Conservation (phyloP, 306 rosid species). For the Phaseolus lunatus region DNA sequence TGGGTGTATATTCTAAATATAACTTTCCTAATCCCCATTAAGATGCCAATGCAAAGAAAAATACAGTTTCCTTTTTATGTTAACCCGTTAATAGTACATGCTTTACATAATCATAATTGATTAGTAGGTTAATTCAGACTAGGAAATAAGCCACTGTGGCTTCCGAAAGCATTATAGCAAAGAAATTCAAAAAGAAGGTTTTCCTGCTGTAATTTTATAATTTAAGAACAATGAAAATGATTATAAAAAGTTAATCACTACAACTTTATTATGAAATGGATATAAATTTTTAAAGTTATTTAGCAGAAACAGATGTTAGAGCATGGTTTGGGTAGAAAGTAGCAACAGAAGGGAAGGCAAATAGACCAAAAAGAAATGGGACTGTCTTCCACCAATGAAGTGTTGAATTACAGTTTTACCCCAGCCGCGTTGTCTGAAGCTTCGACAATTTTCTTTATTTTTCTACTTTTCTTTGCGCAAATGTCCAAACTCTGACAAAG, state of each 20-base stretch:
- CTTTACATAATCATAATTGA: background rate
- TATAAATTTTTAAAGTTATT: background rate
- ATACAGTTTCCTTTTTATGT: background rate
- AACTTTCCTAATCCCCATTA: background rate
- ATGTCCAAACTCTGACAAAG: conserved; percentile 20
- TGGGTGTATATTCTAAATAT: background rate
- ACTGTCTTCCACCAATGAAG: background rate
- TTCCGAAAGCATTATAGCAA: background rate
- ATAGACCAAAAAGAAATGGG: background rate
- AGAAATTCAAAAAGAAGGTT: background rate
- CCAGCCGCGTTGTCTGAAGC: background rate
- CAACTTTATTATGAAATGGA: background rate
- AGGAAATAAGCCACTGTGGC: background rate
- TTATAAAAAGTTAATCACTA: background rate
- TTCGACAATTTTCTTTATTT: background rate
- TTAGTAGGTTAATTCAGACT: background rate
- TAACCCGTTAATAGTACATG: background rate
- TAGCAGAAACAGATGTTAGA: background rate
- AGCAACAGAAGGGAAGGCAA: background rate
- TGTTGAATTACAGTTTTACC: conserved; percentile 17
- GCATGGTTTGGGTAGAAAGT: background rate
- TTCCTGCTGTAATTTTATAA: background rate
- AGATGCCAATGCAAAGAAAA: background rate
- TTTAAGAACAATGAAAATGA: background rate
- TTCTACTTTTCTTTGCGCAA: background rate